A percentile compares a stretch with the other conserved stretches of the same genome.
phyloP scores from a whole-genome alignment of 768 basidiomycete species.

The Kockovaella imperatae region DNA sequence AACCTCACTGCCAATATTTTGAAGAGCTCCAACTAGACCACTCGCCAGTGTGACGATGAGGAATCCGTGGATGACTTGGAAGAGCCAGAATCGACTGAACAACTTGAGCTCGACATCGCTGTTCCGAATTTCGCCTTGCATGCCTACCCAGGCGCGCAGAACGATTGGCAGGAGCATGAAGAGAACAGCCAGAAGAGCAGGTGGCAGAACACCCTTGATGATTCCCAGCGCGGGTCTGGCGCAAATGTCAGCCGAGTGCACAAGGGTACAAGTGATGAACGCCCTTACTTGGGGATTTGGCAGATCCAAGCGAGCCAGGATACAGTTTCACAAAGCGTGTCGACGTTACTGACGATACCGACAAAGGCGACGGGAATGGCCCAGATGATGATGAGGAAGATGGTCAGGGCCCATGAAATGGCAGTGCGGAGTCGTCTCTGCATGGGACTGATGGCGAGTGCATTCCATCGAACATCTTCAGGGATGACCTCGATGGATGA shows the following conservation, averaged over 20 bases:
- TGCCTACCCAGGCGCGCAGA: slow-evolving; percentile 35
- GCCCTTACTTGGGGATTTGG: slow-evolving; percentile 19
- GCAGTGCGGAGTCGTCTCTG: slow-evolving; percentile 32
- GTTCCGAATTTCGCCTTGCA: slow-evolving; percentile 38
- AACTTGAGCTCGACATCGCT: slow-evolving; percentile 42
- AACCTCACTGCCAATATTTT: slow-evolving; percentile 23
- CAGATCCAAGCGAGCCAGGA: slow-evolving; percentile 44
- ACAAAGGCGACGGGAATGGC: slow-evolving; percentile 44
- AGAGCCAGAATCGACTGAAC: slow-evolving; percentile 44
- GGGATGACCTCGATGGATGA: slow-evolving; percentile 43
- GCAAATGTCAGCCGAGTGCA: not conserved
- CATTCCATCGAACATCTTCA: slow-evolving; percentile 44
- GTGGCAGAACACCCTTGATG: slow-evolving; percentile 45
- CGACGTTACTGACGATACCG: slow-evolving; percentile 43
- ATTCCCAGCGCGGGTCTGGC: slow-evolving; percentile 28
- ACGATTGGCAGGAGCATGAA: slow-evolving; percentile 45
- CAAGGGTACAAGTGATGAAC: not conserved
- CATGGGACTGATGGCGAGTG: slow-evolving; percentile 41
- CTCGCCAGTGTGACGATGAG: slow-evolving; percentile 42
- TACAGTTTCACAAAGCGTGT: slow-evolving; percentile 31
- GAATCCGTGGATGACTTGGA: slow-evolving; percentile 47
- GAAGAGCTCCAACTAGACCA: slow-evolving; percentile 39
- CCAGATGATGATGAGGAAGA: slow-evolving; percentile 45
- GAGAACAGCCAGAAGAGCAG: slow-evolving; percentile 42
- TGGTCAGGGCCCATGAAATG: slow-evolving; percentile 42